Evolutionary conservation across 2,329 filamentous ascomycete genomes (phyloP).

Genomic region (Epichloe elymi): DNA sequence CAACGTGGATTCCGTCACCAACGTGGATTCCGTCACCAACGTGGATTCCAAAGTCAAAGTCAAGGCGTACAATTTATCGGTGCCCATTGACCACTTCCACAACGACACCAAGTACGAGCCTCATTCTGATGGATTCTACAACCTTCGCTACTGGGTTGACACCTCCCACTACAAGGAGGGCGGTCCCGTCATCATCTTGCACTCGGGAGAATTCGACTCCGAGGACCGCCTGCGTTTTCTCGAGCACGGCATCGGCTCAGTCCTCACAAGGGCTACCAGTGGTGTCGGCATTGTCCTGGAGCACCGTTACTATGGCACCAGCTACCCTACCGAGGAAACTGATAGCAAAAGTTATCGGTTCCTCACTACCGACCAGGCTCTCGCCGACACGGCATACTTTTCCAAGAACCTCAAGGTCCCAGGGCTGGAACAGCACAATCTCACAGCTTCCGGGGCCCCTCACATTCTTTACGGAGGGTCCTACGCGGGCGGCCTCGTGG

Average conservation of each 20-base stretch:
- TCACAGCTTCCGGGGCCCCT: constrained; percentile 52
- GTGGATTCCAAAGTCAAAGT: constrained; percentile 3
- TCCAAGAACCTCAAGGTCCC: constrained; percentile 58
- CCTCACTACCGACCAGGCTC: constrained; percentile 67
- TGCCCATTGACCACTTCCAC: constrained; percentile 69
- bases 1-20: background rate
- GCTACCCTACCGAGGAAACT: constrained; percentile 55
- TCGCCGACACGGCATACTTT: constrained; percentile 75
- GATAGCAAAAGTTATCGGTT: constrained; percentile 61
- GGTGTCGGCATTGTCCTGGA: constrained; percentile 73
- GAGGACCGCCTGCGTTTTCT: constrained; percentile 53
- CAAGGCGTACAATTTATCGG: constrained; percentile 21
- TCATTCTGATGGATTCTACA: constrained; percentile 54
- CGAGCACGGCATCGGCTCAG: constrained; percentile 63
- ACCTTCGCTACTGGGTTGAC: constrained; percentile 75
- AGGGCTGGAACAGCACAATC: constrained; percentile 52
- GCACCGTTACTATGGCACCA: constrained; percentile 76
- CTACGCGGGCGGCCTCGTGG: constrained; percentile 69
- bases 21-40: background rate
- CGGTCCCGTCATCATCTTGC: constrained; percentile 68
- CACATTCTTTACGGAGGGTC: constrained; percentile 76
- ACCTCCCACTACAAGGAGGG: constrained; percentile 60
- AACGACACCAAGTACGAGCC: constrained; percentile 68
- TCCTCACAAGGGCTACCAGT: constrained; percentile 55
- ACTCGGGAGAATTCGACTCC: constrained; percentile 56